Base-by-base conservation (phyloP, 2,329 filamentous ascomycete genomes). In the Lecanicillium sp. region DNA sequence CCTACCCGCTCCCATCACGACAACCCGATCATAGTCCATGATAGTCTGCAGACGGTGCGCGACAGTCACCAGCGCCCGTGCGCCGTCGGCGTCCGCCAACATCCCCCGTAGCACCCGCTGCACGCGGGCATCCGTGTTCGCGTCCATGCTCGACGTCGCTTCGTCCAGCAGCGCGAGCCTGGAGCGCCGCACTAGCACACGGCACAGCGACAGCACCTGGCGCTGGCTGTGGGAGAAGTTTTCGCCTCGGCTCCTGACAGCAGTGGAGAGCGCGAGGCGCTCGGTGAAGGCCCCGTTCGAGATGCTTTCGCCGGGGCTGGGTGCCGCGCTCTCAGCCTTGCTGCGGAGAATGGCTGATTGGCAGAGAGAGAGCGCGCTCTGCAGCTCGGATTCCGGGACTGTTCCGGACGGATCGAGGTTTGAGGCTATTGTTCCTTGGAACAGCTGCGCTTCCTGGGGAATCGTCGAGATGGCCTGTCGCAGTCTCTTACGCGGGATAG, bases 321-420 rank as follows among this genome's bases (percentile, higher is more conserved):
- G 26, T 12, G 60, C 58, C 9, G 67, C 65, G 0, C 61, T 59
- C 44, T 60, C 62, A 26, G 66, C 66, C 15, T 61, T 54, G 50
- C 65, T n/a, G 67, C 67, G 75, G 3, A 73, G 74, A 36, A 83
- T 72, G 14, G 81, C 72, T n/a, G n/a, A 17, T 55, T 78, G 74
- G 54, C 84, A 84, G 33, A 81, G 75, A 26, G 76, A 70, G 4
- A 87, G 68, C 0, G 81, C 82, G 50, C 75, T 75, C 20, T 74
- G 69, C 0, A 87, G 69, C 29, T 75, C 70, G 1, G 65, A 63
- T 45, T 78, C 73, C 0, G 73, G 67, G 21, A 81, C 69, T 29
- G 74, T 68, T 26, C 74, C 71, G 32, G 82, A 79, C 0, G 84
- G 79, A 59, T 87, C 84, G 11, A 88, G 72, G 56, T 87, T 78